Evolutionary conservation across 805 yeast genomes (phyloP), one percentile per base, ranked within the genome.

Genomic region (Starmera quercuum): DNA sequence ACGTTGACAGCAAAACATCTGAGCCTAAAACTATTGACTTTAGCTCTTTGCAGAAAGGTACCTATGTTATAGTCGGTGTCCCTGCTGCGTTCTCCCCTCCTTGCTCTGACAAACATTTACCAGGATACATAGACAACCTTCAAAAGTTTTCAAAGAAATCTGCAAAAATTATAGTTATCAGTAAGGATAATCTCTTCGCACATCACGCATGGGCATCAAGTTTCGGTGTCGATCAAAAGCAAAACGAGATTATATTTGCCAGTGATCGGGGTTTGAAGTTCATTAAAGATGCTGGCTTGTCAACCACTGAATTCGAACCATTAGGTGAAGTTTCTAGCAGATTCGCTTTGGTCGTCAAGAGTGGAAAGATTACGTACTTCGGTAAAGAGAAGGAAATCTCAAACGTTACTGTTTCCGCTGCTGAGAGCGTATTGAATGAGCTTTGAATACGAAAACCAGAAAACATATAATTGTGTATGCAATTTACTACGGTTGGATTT

Each of bases 301-400:
- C 78, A 42, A 64, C 74, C 35, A 66, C 68, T 24, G 65, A 66
- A 20, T 63, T 54, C 35, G 83, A 79, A 17, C 56, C 63, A 39
- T 71, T 87, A 61, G 73, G 83, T 32, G 64, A 42, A 22, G 44
- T 38, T 8, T 31, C 41, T 9, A 25, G 64, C 45, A 73, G 95
- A 59, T 83, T 74, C 58, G 86, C 88, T 18, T 55, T 79, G 28
- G 61, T 85, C 38, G 78, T 81, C 33, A 74, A 76, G 52, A 53
- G 68, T 35, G 78, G 77, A 45, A 57, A 54, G 38, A 65, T 75
- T 34, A 51, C 53, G 22, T 75, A 73, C 53, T 48, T 64, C 17
- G 63, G 56, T 36, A 44, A 44, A 39, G 64, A 59, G 39, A 56
- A 56, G 37, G 53, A 58, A 23, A 58, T 53, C 29, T 47, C 54